Base-by-base conservation (phyloP, 371 early-diverging fungal species). In the Mortierella sp. region DNA sequence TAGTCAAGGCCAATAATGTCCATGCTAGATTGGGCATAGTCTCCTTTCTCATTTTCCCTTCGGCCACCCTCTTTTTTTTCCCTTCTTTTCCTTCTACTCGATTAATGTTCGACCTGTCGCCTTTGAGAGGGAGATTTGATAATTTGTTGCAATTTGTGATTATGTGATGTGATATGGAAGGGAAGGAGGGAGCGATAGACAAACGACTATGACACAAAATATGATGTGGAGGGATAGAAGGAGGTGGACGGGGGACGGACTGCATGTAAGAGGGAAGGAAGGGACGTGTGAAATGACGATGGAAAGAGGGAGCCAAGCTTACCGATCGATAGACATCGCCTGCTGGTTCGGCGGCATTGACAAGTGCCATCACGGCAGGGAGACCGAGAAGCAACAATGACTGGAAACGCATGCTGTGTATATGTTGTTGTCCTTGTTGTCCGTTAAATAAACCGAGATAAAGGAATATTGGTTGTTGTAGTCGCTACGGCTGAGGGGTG, bases 1-100 rank as follows among this genome's bases (percentile, higher is more conserved):
- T 38, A 16, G 38, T 65, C 65, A 21, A 24, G 54, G 43, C 48
- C 55, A 79, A 46, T 55, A 72, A n/a, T 65, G 68, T 54, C 76
- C 73, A 72, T 68, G 71, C 81, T 76, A 27, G 35, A 76, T 81
- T 76, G 81, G 74, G 81, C 70, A 73, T 76, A 77, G 81, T 51
- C 63, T 70, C 60, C 35, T 32, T 21, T 38, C 14, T 18, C 51
- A 5, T 51, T 51, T 21, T 21, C 5, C 51, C 21, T 18, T 51
- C 18, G 51, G 21, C 51, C 21, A 51, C 21, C 51, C 51, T 21
- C 51, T 21, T 51, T 16, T 4, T 58, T n/a, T 27, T 27, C 32
- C 41, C 29, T 56, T 55, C 21, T 18, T 35, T 49, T 51, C n/a
- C 46, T 51, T 51, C 51, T 5, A 32, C 60, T 51, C 49, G 38